Conservation (phyloP, 164 flowering plant genomes). For the Vitis amurensis region DNA sequence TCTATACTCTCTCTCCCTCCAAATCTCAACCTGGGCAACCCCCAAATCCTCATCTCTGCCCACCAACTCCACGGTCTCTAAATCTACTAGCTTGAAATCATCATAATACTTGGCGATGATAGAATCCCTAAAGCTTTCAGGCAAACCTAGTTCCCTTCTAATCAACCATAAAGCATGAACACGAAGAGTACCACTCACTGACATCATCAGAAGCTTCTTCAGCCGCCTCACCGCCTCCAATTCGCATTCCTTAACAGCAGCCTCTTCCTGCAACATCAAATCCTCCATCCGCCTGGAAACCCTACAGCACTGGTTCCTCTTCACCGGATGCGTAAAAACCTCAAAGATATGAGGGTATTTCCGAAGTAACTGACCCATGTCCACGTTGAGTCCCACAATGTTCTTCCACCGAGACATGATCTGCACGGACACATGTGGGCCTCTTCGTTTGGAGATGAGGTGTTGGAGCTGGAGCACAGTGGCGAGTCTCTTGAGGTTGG, state of each 20-base stretch:
- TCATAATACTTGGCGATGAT: conserved; percentile 50
- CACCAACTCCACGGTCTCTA: conserved; percentile 64
- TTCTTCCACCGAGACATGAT: conserved; percentile 70
- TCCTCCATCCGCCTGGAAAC: conserved; percentile 36
- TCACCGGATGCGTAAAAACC: conserved; percentile 59
- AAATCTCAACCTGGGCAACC: conserved; percentile 66
- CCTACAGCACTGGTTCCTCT: conserved; percentile 61
- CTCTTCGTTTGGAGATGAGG: conserved; percentile 48
- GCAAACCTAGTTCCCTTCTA: conserved; percentile 76
- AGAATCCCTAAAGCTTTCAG: conserved; percentile 66
- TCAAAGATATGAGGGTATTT: conserved; percentile 82
- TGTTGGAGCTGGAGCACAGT: conserved; percentile 21
- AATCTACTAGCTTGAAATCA: conserved; percentile 58
- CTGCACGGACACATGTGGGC: conserved; percentile 66
- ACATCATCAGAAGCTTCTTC: conserved; percentile 76
- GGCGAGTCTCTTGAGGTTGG: conserved; percentile 29
- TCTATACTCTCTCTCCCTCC: conserved; percentile 78
- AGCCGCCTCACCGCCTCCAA: conserved; percentile 40
- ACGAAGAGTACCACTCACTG: conserved; percentile 55
- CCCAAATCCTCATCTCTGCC: conserved; percentile 46
- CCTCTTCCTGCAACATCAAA: conserved; percentile 56
- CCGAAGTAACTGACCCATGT: conserved; percentile 47
- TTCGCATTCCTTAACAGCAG: conserved; percentile 40
- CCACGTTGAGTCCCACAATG: conserved; percentile 52
- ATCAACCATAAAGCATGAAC: conserved; percentile 73